Evolutionary conservation across 2,329 filamentous ascomycete species (phyloP).

Genomic region (Fusarium sambucinum): DNA sequence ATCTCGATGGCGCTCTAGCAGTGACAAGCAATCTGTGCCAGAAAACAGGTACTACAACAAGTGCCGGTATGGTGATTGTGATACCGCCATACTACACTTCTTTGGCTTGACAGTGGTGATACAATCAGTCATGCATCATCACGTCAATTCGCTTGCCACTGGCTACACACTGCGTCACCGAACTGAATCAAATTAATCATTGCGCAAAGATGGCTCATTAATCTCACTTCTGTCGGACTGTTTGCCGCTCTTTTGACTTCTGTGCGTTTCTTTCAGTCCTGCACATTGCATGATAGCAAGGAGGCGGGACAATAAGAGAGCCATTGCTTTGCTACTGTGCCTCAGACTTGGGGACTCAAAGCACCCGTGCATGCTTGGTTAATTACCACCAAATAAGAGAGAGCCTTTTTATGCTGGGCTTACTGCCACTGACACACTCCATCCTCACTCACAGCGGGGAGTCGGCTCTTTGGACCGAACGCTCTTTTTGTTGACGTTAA

Average conservation of each 20-base stretch:
- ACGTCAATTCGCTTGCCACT: constrained; percentile 27
- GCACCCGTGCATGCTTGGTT: neutral
- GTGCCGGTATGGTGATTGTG: constrained; percentile 24
- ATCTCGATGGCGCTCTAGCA: neutral
- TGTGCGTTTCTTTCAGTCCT: neutral
- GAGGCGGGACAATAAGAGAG: neutral
- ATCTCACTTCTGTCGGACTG: neutral
- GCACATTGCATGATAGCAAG: neutral
- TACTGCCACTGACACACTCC: neutral
- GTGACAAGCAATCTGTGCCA: neutral
- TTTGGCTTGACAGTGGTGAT: constrained; percentile 6
- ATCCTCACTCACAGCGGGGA: constrained; percentile 26
- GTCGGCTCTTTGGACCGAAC: constrained; percentile 24
- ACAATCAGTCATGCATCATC: constrained; percentile 16
- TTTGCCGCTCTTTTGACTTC: neutral
- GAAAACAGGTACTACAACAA: constrained; percentile 4
- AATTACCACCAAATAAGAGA: neutral
- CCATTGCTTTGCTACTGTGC: constrained; percentile 4
- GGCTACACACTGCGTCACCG: constrained; percentile 19
- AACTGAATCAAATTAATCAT: constrained; percentile 1
- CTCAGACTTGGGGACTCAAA: constrained; percentile 11
- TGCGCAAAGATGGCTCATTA: neutral
- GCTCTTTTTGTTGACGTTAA: constrained; percentile 21
- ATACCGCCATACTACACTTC: constrained; percentile 1
- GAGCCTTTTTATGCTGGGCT: neutral